phyloP scores from a whole-genome alignment of 495 filamentous ascomycete genomes.

The Aspergillus homomorphus region DNA sequence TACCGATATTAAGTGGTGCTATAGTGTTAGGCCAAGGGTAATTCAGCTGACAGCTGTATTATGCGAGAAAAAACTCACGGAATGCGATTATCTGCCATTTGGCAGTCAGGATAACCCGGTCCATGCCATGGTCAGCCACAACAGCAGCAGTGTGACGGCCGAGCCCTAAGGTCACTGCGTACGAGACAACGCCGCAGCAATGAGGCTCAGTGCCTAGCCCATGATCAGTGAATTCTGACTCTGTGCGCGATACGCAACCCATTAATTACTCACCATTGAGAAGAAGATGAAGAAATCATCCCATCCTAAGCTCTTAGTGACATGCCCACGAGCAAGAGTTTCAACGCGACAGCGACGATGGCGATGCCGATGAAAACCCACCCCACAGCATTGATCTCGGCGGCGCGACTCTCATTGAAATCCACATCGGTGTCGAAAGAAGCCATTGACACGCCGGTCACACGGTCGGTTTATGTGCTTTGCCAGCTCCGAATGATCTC shows the following conservation, averaged over 20 bases:
- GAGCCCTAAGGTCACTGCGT: constrained; percentile 21
- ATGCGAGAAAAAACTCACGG: constrained; percentile 9
- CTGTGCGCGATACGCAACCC: too few species aligned
- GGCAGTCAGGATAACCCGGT: constrained; percentile 7
- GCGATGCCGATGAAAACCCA: constrained; percentile 24
- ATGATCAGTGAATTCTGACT: too few species aligned
- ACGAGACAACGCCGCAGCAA: constrained; percentile 24
- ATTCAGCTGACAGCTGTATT: too few species aligned
- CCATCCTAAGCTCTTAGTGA: constrained; percentile 14
- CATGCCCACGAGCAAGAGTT: constrained; percentile 15
- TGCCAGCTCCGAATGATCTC: too few species aligned
- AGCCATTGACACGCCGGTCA: constrained; percentile 5
- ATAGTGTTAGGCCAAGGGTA: not conserved
- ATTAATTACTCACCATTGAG: constrained; percentile 18
- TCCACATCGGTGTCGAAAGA: constrained; percentile 20
- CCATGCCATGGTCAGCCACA: constrained; percentile 19
- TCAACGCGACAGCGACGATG: constrained; percentile 16
- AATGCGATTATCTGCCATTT: constrained; percentile 23
- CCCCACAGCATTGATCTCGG: constrained; percentile 18
- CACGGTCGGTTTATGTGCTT: not conserved
- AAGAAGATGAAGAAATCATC: constrained; percentile 30
- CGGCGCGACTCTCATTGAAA: constrained; percentile 12
- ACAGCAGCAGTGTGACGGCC: constrained; percentile 26
- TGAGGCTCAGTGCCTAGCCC: constrained; percentile 25
- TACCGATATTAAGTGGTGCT: constrained; percentile 12